Evolutionary conservation across 768 basidiomycete genomes (phyloP).

Genomic region (Boletus sp.): DNA sequence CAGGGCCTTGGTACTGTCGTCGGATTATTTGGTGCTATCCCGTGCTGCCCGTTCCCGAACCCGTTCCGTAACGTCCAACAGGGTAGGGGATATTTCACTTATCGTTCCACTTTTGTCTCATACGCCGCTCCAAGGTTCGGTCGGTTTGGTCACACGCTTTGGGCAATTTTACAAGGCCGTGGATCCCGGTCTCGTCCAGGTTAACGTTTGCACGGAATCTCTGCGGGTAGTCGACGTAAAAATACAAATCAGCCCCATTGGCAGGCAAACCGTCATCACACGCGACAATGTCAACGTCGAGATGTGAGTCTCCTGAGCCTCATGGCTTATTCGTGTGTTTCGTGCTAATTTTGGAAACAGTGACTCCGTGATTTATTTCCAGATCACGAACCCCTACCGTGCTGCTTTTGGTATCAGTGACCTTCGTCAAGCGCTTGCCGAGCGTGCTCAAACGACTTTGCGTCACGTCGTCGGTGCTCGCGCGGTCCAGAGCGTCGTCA

Average conservation of each 20-base stretch:
- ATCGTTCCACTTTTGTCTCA: constrained; percentile 16
- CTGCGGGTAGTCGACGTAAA: constrained; percentile 90
- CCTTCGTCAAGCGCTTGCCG: constrained; percentile 79
- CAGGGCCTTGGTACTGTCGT: constrained; percentile 65
- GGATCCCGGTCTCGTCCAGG: constrained; percentile 86
- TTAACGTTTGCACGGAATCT: constrained; percentile 93
- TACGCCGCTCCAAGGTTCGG: constrained; percentile 54
- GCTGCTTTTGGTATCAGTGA: constrained; percentile 93
- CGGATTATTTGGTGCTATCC: constrained; percentile 72
- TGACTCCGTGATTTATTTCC: constrained; percentile 93
- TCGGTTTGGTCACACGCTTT: constrained; percentile 90
- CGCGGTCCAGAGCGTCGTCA: constrained; percentile 93
- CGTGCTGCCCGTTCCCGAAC: constrained; percentile 84
- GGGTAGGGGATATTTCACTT: constrained; percentile 42
- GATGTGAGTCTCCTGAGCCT: constrained; percentile 51
- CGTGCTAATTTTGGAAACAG: constrained; percentile 36
- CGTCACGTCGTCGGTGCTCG: constrained; percentile 97
- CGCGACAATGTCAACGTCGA: constrained; percentile 96
- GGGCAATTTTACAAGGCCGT: constrained; percentile 97
- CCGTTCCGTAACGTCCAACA: constrained; percentile 85
- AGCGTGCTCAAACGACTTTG: constrained; percentile 90
- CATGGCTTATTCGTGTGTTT: neutral
- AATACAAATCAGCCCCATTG: constrained; percentile 90
- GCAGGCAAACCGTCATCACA: constrained; percentile 87
- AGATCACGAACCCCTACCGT: constrained; percentile 86